Evolutionary conservation across 192 early-diverging fungal genomes (phyloP).

Genomic region (Dissophora ornata): DNA sequence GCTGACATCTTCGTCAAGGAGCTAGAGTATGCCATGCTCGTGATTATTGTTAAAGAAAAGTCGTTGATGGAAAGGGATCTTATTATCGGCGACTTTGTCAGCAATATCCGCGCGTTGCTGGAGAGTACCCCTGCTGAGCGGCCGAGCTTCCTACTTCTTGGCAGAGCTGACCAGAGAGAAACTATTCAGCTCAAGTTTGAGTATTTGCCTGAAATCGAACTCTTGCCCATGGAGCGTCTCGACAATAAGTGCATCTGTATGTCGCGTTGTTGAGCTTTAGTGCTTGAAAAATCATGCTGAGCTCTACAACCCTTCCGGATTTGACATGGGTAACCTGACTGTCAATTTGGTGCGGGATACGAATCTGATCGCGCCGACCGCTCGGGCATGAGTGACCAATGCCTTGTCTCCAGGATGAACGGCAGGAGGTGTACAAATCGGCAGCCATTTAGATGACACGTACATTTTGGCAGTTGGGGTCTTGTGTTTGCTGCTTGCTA

Average conservation of each 20-base stretch:
- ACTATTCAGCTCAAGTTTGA: slow-evolving; percentile 57
- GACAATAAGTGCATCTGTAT: slow-evolving; percentile 63
- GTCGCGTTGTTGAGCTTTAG: too few relatives aligned
- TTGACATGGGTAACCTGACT: slow-evolving; percentile 73
- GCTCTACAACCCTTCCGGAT: not conserved
- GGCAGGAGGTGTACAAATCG: slow-evolving; percentile 77
- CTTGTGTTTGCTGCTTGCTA: too few relatives aligned
- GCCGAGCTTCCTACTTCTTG: slow-evolving; percentile 19
- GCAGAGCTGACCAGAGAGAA: slow-evolving; percentile 25
- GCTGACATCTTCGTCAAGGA: slow-evolving; percentile 66
- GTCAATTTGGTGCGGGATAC: slow-evolving; percentile 67
- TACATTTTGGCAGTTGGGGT: too few relatives aligned
- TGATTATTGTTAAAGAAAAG: slow-evolving; percentile 52
- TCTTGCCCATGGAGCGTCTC: slow-evolving; percentile 61
- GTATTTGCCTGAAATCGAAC: slow-evolving; percentile 59
- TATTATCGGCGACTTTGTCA: slow-evolving; percentile 22
- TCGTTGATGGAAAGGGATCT: slow-evolving; percentile 54
- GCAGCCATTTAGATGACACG: slow-evolving; percentile 74
- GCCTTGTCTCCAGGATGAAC: slow-evolving; percentile 70
- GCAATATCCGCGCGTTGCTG: slow-evolving; percentile 28
- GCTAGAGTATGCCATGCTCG: slow-evolving; percentile 64
- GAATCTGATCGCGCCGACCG: slow-evolving; percentile 77
- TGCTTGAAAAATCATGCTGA: too few relatives aligned
- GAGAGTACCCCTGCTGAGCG: slow-evolving; percentile 21
- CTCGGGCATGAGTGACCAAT: slow-evolving; percentile 79